Evolutionary conservation across 2,329 filamentous ascomycete genomes (phyloP), one percentile per base, ranked within the genome.

Genomic region (Neofusicoccum kwambonambiense): DNA sequence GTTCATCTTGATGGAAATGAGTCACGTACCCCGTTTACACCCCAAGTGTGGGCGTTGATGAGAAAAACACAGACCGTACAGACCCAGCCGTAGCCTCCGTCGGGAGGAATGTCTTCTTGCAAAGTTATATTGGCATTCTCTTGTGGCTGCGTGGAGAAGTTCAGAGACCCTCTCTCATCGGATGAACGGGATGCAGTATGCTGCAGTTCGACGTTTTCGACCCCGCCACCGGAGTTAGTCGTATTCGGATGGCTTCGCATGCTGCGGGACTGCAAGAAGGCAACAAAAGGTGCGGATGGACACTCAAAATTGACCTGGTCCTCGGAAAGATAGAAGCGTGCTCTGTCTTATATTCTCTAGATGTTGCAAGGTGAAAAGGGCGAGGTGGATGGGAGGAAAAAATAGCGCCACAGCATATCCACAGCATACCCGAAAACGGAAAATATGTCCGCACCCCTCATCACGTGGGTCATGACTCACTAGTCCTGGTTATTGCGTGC

Each of bases 51-150:
- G 64, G 67, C 67, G 61, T 75, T 76, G 63, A 75, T 62, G 41
- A 71, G 65, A 49, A 70, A 69, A 11, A 74, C 67, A 12, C 70
- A 70, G 19, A 57, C 60, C 9, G 72, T 71, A 61, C 69, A 69
- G 3, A 77, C 68, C 77, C 76, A 79, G 58, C 74, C 77, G 60
- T 78, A 78, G 3, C 76, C 76, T 8, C 76, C 76, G 64, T 78
- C 73, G 34, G 68, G 68, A 11, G 63, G 67, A 1, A 45, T 12
- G 6, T 60, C 56, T 12, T 37, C 56, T 11, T 45, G 27, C 6
- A 47, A 31, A n/a, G 11, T n/a, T 39, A 47, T 34, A 31, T 13
- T 19, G 3, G 56, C 13, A 5, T 45, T 19, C n/a, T 60, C 56
- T 6, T 35, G 11, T 3, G 42, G n/a, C 13, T 19, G 56, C n/a